Conservation (phyloP, 2,329 filamentous ascomycete genomes). For the Aspergillus tanneri region DNA sequence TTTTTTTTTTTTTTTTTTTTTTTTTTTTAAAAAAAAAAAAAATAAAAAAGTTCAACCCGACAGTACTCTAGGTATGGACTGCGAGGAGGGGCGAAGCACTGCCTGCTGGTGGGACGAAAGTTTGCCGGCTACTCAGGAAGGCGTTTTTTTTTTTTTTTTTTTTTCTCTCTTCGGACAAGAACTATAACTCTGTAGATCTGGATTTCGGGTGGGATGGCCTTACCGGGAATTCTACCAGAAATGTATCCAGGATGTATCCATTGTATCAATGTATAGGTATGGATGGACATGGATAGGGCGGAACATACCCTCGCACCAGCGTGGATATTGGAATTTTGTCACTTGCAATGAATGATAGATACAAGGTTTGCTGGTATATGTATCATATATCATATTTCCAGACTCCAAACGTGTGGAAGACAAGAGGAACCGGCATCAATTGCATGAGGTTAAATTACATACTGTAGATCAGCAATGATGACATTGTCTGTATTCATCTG, state of each 20-base stretch:
- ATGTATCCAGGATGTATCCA: neutral
- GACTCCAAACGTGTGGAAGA: too few species aligned
- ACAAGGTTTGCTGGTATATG: too few species aligned
- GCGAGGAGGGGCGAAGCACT: conserved; percentile 21
- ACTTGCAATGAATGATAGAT: too few species aligned
- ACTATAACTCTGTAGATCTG: conserved; percentile 15
- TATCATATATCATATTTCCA: too few species aligned
- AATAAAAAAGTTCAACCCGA: conserved; percentile 7
- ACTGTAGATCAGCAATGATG: neutral
- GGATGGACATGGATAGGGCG: too few species aligned
- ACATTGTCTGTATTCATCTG: neutral
- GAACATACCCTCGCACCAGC: too few species aligned
- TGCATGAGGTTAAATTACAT: too few species aligned
- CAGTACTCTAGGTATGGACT: neutral
- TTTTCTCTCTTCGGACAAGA: neutral
- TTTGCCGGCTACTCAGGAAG: conserved; percentile 20
- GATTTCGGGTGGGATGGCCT: conserved; percentile 14
- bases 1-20: neutral
- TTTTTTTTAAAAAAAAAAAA: conserved; percentile 1
- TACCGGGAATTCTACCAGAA: conserved; percentile 5
- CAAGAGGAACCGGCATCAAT: too few species aligned
- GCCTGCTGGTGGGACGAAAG: conserved; percentile 21
- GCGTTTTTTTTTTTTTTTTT: conserved; percentile 2
- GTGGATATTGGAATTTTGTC: too few species aligned
- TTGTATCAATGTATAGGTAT: too few species aligned